These are phyloP conservation scores for Cercospora citrullina DNA, from an alignment of 2,329 filamentous ascomycete species.

Conservation along the genomic window DNA sequence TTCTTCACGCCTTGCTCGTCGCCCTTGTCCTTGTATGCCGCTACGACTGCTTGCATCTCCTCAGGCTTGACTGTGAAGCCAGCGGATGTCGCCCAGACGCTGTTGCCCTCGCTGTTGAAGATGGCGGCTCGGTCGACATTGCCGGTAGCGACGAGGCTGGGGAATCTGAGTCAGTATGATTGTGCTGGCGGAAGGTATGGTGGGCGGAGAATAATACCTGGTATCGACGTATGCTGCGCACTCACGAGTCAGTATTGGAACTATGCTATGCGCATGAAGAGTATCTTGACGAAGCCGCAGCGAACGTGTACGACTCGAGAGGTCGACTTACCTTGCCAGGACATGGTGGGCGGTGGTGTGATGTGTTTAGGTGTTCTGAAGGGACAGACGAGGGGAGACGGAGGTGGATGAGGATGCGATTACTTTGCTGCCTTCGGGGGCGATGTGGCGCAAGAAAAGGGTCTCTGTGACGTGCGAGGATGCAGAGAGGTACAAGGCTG, in stretches of 20 bases:
- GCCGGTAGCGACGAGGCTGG: slow-evolving; percentile 75
- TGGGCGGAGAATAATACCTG: slow-evolving; percentile 49
- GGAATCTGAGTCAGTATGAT: slow-evolving; percentile 26
- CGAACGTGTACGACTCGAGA: neutral
- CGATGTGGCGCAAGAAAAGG: neutral
- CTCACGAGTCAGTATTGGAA: slow-evolving; percentile 7
- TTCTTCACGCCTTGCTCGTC: slow-evolving; percentile 57
- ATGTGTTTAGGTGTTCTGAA: slow-evolving; percentile 8
- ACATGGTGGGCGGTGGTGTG: slow-evolving; percentile 31
- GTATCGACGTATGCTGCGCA: slow-evolving; percentile 60
- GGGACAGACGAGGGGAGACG: slow-evolving; percentile 2
- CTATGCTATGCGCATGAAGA: neutral
- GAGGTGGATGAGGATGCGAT: neutral
- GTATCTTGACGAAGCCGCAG: neutral
- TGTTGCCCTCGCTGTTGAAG: slow-evolving; percentile 77
- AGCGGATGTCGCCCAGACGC: slow-evolving; percentile 70
- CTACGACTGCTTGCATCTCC: slow-evolving; percentile 58
- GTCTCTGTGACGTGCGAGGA: neutral
- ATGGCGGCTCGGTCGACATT: slow-evolving; percentile 84
- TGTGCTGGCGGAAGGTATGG: neutral
- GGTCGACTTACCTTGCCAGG: slow-evolving; percentile 48
- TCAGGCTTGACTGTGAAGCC: slow-evolving; percentile 69
- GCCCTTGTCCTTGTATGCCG: slow-evolving; percentile 55
- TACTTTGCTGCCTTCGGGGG: neutral
- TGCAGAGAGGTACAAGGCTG: neutral